Evolutionary conservation across 306 rosid species (phyloP), one percentile per base, ranked within the genome.

Genomic region (Phaseolus lunatus): DNA sequence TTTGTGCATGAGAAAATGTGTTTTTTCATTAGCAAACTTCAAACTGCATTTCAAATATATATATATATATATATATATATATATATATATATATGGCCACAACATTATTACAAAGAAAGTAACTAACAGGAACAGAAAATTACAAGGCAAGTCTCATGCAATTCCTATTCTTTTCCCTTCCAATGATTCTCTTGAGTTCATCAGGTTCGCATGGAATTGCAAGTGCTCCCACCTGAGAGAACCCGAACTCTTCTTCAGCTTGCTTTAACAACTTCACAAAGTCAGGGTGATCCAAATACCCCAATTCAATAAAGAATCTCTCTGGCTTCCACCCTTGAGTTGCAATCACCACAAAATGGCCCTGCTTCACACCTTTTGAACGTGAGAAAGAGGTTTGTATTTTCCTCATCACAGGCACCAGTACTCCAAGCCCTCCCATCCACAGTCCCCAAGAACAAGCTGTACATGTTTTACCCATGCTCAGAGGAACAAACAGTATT

Each of bases 181-280:
- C 71, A 27, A 80, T 72, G 80, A 85, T 75, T 65, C 75, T 85
- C 80, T 75, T 80, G 61, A 82, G 65, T 1, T 85, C 84, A 79
- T 73, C 86, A 0, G 88, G 88, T 2, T 62, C 13, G 9, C 85
- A 83, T 52, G 86, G 89, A 26, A 86, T 86, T 3, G 78, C 81
- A 24, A 86, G 86, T 45, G 85, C 85, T 59, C 78, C 86, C 2
- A 19, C 78, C 69, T 82, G 89, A 73, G 86, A 85, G 77, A 85
- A 85, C 1, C 86, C 89, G 2, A 82, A 83, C 70, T 86, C 89
- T 68, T 72, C 86, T 64, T 83, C 85, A 61, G 83, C 89, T n/a
- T 80, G 85, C 48, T 86, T 83, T 15, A 86, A 35, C 78, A 86
- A 22, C 56, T 82, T 72, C 2, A 67, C 79, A 80, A 86, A 82